Evolutionary conservation across 2,329 filamentous ascomycete genomes (phyloP), one percentile per base, ranked within the genome.

Genomic region (Sporothrix pallida): DNA sequence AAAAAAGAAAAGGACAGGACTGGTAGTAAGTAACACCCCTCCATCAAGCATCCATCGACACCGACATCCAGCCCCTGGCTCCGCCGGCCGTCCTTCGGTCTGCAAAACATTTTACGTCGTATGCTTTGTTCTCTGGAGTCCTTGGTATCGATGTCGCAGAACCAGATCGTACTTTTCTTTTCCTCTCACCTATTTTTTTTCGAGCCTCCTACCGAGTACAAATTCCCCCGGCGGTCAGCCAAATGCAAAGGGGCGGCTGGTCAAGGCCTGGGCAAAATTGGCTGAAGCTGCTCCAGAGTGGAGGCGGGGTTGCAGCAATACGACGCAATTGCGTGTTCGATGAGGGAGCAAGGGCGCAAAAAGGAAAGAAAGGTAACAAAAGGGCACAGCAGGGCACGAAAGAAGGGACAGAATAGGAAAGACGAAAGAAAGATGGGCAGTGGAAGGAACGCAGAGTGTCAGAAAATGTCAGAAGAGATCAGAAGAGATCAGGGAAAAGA

Each of bases 221-320:
- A 17, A 17, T 7, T n/a, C 48, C 31, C 17, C 60, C 37, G 60
- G 60, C 60, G 60, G 60, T 65, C 60, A 23, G 60, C 9, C 3
- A 23, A 1, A 23, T 20, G 20, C 20, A 31, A 37, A 12, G 15
- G 15, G 60, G 42, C 20, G 60, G 17, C 17, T 63, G 60, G 37
- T 37, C 31, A 7, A 37, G 7, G 31, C 31, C 31, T 37, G 31
- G 31, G 4, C 7, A 37, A 7, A 37, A 37, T 7, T 37, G 31
- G 31, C 7, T 7, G 31, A 37, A 37, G 17, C 10, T n/a, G 42
- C n/a, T 20, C 12, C 9, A 23, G 13, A 42, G 60, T 65, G 60
- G 60, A 23, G 37, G 60, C 37, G 60, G 60, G 60, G 60, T 65
- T 65, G 37, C 60, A 46, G 37, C 37, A 65, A 46, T 65, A 23